Conservation (phyloP, 495 filamentous ascomycete genomes). For the Pyrenula aspistea region DNA sequence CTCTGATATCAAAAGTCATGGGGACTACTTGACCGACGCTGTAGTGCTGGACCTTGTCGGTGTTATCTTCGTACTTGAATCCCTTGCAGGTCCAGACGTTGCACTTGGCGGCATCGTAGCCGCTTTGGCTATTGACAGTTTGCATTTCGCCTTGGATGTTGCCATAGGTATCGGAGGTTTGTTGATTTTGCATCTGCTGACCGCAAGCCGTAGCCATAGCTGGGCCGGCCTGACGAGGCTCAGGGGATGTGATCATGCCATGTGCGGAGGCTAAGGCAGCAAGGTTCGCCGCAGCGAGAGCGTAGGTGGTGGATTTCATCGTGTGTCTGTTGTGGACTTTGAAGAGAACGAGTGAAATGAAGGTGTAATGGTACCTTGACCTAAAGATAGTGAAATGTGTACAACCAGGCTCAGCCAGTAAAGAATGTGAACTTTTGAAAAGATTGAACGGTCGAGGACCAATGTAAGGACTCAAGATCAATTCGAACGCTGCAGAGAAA, state of each 20-base stretch:
- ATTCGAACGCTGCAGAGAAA: neutral
- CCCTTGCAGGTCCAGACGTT: conserved; percentile 63
- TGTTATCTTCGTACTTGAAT: conserved; percentile 61
- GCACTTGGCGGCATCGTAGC: conserved; percentile 47
- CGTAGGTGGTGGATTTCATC: conserved; percentile 23
- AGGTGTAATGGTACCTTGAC: neutral
- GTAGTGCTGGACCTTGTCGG: conserved; percentile 49
- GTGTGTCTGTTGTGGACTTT: conserved; percentile 5
- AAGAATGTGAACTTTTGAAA: neutral
- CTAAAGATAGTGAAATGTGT: neutral
- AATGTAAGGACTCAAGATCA: neutral
- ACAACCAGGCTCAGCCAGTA: neutral
- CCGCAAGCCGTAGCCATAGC: conserved; percentile 52
- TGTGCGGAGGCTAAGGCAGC: conserved; percentile 43
- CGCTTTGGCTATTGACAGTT: conserved; percentile 36
- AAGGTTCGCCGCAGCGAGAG: conserved; percentile 32
- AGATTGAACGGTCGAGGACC: neutral
- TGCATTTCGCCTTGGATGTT: conserved; percentile 59
- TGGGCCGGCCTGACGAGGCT: conserved; percentile 45
- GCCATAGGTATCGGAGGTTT: conserved; percentile 50
- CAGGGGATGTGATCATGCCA: conserved; percentile 48
- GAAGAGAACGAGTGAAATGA: conserved; percentile 4
- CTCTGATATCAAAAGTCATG: conserved; percentile 46
- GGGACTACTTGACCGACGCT: conserved; percentile 45
- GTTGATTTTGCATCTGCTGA: conserved; percentile 45